phyloP scores from a whole-genome alignment of 345 rosid species.

The Mangifera indica region DNA sequence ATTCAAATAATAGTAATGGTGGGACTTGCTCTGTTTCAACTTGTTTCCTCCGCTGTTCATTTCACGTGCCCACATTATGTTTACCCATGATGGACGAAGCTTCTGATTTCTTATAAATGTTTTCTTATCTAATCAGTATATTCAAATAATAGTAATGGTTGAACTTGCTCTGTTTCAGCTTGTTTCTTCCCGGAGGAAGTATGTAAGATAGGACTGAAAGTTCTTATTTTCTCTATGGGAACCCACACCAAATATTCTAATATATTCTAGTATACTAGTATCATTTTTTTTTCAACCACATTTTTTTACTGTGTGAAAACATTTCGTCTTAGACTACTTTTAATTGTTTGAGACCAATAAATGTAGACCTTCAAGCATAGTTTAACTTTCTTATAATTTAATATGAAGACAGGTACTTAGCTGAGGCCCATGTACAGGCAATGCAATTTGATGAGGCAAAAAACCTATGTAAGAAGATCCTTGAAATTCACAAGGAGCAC shows the following conservation, averaged over 20 bases:
- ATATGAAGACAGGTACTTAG: constrained; percentile 41
- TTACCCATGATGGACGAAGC: not conserved
- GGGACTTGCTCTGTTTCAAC: not conserved
- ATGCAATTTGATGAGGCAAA: constrained; percentile 57
- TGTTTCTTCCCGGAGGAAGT: not conserved
- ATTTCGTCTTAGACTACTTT: not conserved
- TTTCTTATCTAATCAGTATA: too few species aligned
- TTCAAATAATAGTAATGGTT: not conserved
- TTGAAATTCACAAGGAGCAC: constrained; percentile 49
- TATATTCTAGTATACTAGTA: not conserved
- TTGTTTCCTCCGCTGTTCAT: too few species aligned
- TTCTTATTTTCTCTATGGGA: not conserved
- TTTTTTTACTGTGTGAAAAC: not conserved
- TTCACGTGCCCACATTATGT: not conserved
- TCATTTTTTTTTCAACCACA: not conserved
- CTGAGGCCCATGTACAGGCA: constrained; percentile 60
- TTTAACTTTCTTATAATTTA: not conserved
- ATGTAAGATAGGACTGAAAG: not conserved
- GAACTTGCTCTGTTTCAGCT: not conserved
- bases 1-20: not conserved
- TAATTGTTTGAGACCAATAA: not conserved
- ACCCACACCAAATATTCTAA: not conserved
- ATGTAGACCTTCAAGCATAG: not conserved
- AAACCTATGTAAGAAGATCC: constrained; percentile 44
- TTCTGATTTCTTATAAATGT: not conserved